Base-by-base conservation (phyloP, 495 filamentous ascomycete species). In the Xylaria scruposa region DNA sequence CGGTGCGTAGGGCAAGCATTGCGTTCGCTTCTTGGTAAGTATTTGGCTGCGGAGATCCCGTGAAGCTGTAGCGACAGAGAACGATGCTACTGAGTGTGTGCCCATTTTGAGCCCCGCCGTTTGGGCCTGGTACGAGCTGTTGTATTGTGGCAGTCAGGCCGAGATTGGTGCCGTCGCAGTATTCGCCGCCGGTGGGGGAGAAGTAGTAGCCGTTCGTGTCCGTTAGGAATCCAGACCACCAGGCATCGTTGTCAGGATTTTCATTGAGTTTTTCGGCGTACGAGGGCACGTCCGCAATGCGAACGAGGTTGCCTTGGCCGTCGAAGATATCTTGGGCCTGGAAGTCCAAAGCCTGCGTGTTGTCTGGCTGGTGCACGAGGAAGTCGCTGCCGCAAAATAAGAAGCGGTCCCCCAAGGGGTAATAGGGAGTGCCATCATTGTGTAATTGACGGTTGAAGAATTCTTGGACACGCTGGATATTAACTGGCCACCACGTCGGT, bases 121-220 rank as follows among this genome's bases (percentile, higher is more conserved):
- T n/a, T 33, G 38, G 38, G 42, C 15, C 15, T 64, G 17, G 38
- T 17, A 5, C n/a, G 12, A 64, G 61, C 3, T 10, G 21, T 31
- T 47, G 38, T 0, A 47, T 46, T 1, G 38, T 10, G 61, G 40
- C 61, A 21, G 61, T 46, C 38, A 47, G 0, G 61, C 17, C 61
- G 38, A 64, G 61, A 6, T 64, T 38, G 19, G 8, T 8, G 19
- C 7, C 26, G 3, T 46, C 3, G 61, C 40, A 64, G 61, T 46
- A 64, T 3, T 44, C 8, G 61, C 17, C 65, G 12, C 33, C 53
- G 17, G 21, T 15, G 8, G 26, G 60, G n/a, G 51, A 8, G 31
- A 47, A 56, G 63, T 60, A 65, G 67, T 65, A 64, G 38, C n/a
- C 61, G 40, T 64, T 24, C 0, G 6, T 38, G 40, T 44, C 24